A percentile compares a stretch with the other conserved stretches of the same genome.
Conservation (phyloP, 352 stramenopile species). For the Aphanomyces invadans region DNA sequence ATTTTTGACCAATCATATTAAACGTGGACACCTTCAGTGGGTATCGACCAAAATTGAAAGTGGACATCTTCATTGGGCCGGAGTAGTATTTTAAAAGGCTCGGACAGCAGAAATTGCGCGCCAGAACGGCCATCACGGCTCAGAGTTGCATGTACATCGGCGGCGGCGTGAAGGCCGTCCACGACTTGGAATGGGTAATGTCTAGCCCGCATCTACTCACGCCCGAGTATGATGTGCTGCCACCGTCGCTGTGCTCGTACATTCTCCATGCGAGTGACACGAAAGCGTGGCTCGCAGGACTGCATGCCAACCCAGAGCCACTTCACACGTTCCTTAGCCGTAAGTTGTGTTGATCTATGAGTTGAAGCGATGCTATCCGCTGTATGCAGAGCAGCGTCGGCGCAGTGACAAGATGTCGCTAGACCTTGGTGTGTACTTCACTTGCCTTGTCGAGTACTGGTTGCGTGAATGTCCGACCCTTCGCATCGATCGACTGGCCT, state of each 20-base stretch:
- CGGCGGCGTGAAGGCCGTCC: constrained; percentile 39
- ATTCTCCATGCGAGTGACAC: constrained; percentile 16
- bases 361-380: not conserved
- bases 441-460: constrained; percentile 61
- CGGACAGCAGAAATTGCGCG: too few relatives aligned
- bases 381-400: constrained; percentile 32
- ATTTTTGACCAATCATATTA: too few relatives aligned
- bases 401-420: constrained; percentile 30
- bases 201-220: constrained; percentile 58
- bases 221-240: constrained; percentile 29
- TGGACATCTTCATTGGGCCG: too few relatives aligned
- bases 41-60: too few relatives aligned
- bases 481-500: constrained; percentile 35
- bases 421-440: constrained; percentile 64
- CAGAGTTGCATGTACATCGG: too few relatives aligned
- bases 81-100: too few relatives aligned
- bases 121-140: too few relatives aligned
- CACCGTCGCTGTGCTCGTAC: not conserved
- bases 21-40: too few relatives aligned
- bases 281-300: constrained; percentile 37
- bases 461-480: constrained; percentile 44
- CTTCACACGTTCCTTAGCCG: constrained; percentile 49
- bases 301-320: constrained; percentile 37
- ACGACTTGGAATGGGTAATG: constrained; percentile 54
- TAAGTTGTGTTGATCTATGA: constrained; percentile 18